A percentile compares a stretch with the other conserved stretches of the same genome.
Conservation (phyloP, 176 grass and related monocot genomes). For the Rhynchospora tenuis region DNA sequence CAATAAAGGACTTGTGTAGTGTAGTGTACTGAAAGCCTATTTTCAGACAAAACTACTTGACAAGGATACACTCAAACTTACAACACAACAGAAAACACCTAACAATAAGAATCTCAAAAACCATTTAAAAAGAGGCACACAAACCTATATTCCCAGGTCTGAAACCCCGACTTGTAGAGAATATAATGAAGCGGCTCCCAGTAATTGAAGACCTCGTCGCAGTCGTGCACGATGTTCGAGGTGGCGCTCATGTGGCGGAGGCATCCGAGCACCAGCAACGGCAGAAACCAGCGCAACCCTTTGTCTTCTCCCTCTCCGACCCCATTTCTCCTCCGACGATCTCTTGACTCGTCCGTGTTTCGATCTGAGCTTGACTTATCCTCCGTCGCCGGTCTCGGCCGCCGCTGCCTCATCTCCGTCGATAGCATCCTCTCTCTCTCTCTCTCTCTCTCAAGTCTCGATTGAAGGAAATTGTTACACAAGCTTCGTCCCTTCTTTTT, state of each 20-base stretch:
- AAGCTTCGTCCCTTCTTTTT: neutral
- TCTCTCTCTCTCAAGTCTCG: neutral
- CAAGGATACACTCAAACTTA: neutral
- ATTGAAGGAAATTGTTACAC: neutral
- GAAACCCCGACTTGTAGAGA: conserved; percentile 92
- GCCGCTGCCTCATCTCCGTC: conserved; percentile 55
- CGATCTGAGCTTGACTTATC: conserved; percentile 34
- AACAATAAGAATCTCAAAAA: neutral
- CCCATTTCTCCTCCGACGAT: conserved; percentile 17
- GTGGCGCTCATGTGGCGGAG: conserved; percentile 91
- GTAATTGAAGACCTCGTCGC: conserved; percentile 99
- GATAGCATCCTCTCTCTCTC: conserved; percentile 47
- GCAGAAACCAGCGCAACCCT: conserved; percentile 73
- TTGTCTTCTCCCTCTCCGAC: conserved; percentile 27
- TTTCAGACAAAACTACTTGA: neutral
- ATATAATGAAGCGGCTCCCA: conserved; percentile 98
- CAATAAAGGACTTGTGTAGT: neutral
- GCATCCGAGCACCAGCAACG: conserved; percentile 57
- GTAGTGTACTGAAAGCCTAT: neutral
- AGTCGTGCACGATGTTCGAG: conserved; percentile 99
- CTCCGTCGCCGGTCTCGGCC: conserved; percentile 28
- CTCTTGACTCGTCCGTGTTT: conserved; percentile 77
- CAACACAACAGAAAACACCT: neutral
- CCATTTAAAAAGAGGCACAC: neutral
- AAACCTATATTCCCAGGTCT: conserved; percentile 97